Conservation (phyloP, 768 basidiomycete species). For the Russula virescens region DNA sequence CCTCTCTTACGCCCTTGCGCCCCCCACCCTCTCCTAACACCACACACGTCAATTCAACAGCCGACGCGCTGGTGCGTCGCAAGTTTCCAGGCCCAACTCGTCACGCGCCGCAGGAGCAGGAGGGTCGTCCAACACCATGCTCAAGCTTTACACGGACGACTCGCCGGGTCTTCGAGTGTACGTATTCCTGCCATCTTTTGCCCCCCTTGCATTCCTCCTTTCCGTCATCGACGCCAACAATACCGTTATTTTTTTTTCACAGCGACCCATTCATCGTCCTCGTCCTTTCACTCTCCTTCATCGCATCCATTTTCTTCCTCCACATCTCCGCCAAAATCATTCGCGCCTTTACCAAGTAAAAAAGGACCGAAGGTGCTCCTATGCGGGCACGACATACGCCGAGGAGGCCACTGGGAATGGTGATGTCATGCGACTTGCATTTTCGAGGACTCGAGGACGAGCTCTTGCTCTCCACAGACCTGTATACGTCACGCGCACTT, state of each 20-base stretch:
- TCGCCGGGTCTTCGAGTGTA: constrained; percentile 96
- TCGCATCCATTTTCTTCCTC: constrained; percentile 97
- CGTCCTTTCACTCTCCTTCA: constrained; percentile 92
- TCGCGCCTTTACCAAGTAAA: constrained; percentile 60
- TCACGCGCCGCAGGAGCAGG: constrained; percentile 90
- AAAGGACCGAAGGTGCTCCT: background rate
- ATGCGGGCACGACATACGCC: background rate
- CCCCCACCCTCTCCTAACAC: background rate
- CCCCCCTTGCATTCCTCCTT: background rate
- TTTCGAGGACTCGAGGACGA: background rate
- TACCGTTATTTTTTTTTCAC: background rate
- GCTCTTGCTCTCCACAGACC: background rate
- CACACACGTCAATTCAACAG: constrained; percentile 34
- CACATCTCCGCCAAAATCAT: constrained; percentile 96
- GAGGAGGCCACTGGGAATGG: background rate
- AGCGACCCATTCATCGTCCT: constrained; percentile 97
- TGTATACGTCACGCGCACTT: constrained; percentile 9
- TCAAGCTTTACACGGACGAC: constrained; percentile 97
- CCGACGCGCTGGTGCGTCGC: constrained; percentile 64
- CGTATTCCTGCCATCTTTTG: constrained; percentile 34
- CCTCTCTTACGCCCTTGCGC: background rate
- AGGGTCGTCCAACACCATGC: constrained; percentile 96
- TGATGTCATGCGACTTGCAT: background rate
- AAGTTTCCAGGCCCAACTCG: constrained; percentile 75
- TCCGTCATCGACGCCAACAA: background rate